Conservation (phyloP, 495 filamentous ascomycete species). For the Aspergillus hancockii region DNA sequence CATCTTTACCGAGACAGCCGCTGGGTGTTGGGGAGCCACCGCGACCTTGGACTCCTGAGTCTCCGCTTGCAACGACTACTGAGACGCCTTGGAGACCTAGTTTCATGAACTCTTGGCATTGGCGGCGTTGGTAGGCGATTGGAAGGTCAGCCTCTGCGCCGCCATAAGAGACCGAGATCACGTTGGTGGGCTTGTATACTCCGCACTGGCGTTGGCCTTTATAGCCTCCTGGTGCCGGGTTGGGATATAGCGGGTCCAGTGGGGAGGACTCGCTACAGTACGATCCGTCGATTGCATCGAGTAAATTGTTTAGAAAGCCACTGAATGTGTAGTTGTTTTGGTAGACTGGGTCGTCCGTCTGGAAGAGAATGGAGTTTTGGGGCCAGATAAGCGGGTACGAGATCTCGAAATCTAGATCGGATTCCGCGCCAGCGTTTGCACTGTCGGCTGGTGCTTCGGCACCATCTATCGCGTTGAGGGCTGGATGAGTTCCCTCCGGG, state of each 20-base stretch:
- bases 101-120: constrained; percentile 65
- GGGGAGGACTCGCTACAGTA: constrained; percentile 59
- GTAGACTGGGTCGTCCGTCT: constrained; percentile 57
- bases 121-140: constrained; percentile 52
- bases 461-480: constrained; percentile 46
- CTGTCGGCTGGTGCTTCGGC: constrained; percentile 28
- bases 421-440: constrained; percentile 41
- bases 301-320: constrained; percentile 49
- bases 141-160: constrained; percentile 53
- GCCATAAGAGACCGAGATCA: constrained; percentile 62
- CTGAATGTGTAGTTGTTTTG: constrained; percentile 26
- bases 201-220: constrained; percentile 62
- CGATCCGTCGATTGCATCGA: constrained; percentile 62
- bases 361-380: constrained; percentile 59
- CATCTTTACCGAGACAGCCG: constrained; percentile 40
- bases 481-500: constrained; percentile 35
- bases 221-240: constrained; percentile 54
- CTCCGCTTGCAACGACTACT: constrained; percentile 61
- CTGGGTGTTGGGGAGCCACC: constrained; percentile 29
- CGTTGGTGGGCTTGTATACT: constrained; percentile 57
- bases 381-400: constrained; percentile 56
- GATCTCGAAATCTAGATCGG: constrained; percentile 53
- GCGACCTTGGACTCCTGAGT: constrained; percentile 57
- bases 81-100: constrained; percentile 64
- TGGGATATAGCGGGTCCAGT: constrained; percentile 59